These are phyloP conservation scores for Mycena olivaceomarginata DNA, from an alignment of 768 basidiomycete species.

Conservation along the genomic window DNA sequence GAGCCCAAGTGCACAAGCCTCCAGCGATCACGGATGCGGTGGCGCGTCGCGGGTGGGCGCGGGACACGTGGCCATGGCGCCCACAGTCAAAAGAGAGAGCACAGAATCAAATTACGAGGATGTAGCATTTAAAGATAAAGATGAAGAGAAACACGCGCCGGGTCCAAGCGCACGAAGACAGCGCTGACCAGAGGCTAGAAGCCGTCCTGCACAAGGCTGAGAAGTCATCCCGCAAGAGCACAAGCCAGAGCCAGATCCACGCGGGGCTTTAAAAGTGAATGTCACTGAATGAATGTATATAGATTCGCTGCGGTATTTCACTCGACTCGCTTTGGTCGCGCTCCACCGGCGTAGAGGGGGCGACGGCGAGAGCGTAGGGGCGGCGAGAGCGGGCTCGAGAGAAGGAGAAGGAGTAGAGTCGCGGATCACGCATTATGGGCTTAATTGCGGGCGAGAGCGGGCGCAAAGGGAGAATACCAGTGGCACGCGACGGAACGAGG, in stretches of 20 bases:
- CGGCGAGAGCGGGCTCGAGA: not conserved
- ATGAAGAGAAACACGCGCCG: not conserved
- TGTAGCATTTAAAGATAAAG: slow-evolving; percentile 21
- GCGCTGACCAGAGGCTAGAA: slow-evolving; percentile 5
- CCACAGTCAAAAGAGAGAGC: no score
- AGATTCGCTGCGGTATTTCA: no score
- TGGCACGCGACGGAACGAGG: no score
- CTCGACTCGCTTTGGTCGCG: no score
- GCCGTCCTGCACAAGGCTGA: slow-evolving; percentile 6
- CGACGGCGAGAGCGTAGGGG: not conserved
- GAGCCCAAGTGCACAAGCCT: no score
- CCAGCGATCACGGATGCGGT: no score
- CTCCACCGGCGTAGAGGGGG: no score
- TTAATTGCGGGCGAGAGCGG: no score
- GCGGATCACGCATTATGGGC: slow-evolving; percentile 12
- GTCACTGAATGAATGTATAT: slow-evolving; percentile 29
- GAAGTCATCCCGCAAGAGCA: slow-evolving; percentile 14
- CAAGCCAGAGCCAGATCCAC: slow-evolving; percentile 19
- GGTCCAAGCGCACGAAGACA: slow-evolving; percentile 9
- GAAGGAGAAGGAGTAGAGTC: slow-evolving; percentile 2
- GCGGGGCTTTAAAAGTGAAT: slow-evolving; percentile 23
- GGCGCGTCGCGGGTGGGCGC: not conserved
- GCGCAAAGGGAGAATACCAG: no score
- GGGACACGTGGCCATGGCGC: slow-evolving; percentile 19
- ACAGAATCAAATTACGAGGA: slow-evolving; percentile 17